phyloP scores from a whole-genome alignment of 2,329 filamentous ascomycete genomes.

The Fusarium bactridioides region DNA sequence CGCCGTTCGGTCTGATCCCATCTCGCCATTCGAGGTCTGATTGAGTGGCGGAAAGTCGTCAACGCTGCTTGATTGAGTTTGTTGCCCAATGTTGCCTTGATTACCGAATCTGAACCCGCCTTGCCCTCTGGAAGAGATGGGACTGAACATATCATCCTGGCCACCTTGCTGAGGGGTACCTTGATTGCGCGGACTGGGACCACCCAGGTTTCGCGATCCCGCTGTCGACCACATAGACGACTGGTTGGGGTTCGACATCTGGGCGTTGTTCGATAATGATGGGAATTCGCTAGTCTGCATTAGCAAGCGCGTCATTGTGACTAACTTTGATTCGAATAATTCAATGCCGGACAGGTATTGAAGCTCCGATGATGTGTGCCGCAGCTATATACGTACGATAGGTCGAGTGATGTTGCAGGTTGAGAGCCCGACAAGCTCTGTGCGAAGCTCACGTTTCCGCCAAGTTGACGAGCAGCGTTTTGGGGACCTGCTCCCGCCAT shows the following conservation, averaged over 20 bases:
- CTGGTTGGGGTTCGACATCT: constrained; percentile 58
- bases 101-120: constrained; percentile 63
- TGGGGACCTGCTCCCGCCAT: constrained; percentile 65
- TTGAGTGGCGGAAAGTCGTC: constrained; percentile 72
- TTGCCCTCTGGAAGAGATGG: constrained; percentile 55
- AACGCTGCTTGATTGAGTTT: constrained; percentile 57
- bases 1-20: constrained; percentile 62
- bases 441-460: constrained; percentile 70
- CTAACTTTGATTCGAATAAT: not conserved
- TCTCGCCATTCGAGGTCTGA: constrained; percentile 64
- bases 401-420: constrained; percentile 67
- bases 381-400: constrained; percentile 63
- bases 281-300: constrained; percentile 69
- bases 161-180: constrained; percentile 60
- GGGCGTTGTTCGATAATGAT: constrained; percentile 68
- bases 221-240: constrained; percentile 64
- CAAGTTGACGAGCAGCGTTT: constrained; percentile 62
- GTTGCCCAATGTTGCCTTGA: constrained; percentile 54
- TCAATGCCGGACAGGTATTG: not conserved
- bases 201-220: constrained; percentile 58
- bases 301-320: not conserved
- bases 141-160: constrained; percentile 57
- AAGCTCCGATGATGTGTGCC: not conserved
- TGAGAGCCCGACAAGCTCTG: constrained; percentile 71
- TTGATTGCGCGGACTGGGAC: constrained; percentile 60